phyloP scores from a whole-genome alignment of 1,139 yeast genomes.

The Candida tropicalis region DNA sequence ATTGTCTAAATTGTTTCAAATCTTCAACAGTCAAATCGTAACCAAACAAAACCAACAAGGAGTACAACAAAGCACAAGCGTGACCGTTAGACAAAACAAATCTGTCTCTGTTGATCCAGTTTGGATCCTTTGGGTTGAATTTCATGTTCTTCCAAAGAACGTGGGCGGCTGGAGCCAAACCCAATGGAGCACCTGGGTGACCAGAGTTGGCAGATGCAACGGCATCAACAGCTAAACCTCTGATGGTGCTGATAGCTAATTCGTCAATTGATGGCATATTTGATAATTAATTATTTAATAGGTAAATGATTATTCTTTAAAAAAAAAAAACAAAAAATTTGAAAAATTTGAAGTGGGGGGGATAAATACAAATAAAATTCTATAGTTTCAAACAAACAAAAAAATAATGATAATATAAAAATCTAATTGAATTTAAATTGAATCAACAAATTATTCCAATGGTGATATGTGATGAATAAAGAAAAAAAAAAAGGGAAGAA shows the following conservation, averaged over 20 bases:
- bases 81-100: conserved; percentile 97
- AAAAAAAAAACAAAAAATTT: no score
- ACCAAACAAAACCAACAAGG: conserved; percentile 84
- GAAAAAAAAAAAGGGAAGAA: not conserved
- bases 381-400: not conserved
- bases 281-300: no score
- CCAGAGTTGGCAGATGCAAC: conserved; percentile 93
- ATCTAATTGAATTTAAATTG: conserved; percentile 4
- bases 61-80: conserved; percentile 89
- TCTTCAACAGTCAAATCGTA: conserved; percentile 83
- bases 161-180: conserved; percentile 77
- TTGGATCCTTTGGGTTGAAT: conserved; percentile 88
- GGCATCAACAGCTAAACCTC: conserved; percentile 87
- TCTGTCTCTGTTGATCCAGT: conserved; percentile 94
- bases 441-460: not conserved
- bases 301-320: no score
- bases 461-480: no score
- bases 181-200: conserved; percentile 99
- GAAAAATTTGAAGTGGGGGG: not conserved
- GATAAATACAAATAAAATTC: not conserved
- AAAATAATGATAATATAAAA: no score
- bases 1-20: conserved; percentile 87
- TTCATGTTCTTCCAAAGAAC: conserved; percentile 81
- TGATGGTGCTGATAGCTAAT: conserved; percentile 84
- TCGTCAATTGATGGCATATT: conserved; percentile 54